Percentiles rank a stretch among this genome's conserved stretches.
phyloP scores from a whole-genome alignment of 2,329 filamentous ascomycete species.

The Botrytis byssoidea region DNA sequence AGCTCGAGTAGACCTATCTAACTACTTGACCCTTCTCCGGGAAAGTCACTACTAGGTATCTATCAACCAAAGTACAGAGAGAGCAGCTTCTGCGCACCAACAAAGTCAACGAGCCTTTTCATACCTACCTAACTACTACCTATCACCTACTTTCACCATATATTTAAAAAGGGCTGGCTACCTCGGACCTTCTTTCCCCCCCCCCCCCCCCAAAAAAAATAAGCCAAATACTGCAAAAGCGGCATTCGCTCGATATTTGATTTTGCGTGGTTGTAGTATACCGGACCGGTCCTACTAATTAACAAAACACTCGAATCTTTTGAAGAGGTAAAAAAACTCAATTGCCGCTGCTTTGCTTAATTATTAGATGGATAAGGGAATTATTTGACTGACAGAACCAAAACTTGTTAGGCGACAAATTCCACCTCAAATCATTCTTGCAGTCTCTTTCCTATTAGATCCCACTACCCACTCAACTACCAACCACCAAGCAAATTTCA shows the following conservation, averaged over 20 bases:
- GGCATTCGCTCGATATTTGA: conserved; percentile 2
- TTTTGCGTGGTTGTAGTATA: background rate
- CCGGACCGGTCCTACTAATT: no score
- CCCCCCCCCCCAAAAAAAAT: no score
- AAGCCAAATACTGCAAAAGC: conserved; percentile 1
- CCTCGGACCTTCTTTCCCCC: background rate
- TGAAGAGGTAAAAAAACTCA: conserved; percentile 7
- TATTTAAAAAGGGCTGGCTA: background rate
- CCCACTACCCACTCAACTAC: background rate
- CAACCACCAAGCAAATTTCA: background rate
- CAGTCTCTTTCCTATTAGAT: conserved; percentile 6
- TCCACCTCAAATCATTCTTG: conserved; percentile 5
- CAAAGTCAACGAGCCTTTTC: background rate
- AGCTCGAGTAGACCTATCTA: background rate
- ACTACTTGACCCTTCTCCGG: background rate
- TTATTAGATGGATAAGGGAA: background rate
- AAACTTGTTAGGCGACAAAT: conserved; percentile 11
- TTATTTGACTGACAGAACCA: background rate
- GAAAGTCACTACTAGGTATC: background rate
- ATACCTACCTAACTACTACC: no score
- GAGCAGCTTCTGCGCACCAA: background rate
- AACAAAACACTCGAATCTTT: background rate
- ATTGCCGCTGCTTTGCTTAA: conserved; percentile 4
- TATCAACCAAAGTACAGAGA: background rate
- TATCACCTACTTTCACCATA: background rate